Conservation (phyloP, 2,329 filamentous ascomycete genomes). For the Pseudogymnoascus destructans region DNA sequence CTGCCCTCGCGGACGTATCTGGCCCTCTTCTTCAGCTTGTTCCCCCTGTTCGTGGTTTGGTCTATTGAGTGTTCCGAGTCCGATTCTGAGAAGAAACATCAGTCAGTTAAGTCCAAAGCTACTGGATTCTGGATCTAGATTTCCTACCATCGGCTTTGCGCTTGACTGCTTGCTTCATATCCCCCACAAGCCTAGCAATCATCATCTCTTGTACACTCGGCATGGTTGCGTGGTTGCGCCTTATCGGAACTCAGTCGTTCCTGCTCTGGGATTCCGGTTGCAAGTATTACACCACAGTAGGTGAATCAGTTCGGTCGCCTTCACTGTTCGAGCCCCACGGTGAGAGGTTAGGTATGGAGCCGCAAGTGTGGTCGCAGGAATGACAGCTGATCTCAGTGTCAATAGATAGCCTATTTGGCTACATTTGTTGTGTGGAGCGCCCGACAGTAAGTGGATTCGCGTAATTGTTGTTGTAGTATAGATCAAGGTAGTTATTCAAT, state of each 20-base stretch:
- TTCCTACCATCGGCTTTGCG: constrained; percentile 46
- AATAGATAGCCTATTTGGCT: neutral
- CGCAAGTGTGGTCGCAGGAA: neutral
- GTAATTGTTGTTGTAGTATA: neutral
- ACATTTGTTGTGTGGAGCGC: neutral
- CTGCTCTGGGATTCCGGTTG: neutral
- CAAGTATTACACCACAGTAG: neutral
- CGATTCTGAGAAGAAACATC: constrained; percentile 41
- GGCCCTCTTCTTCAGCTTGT: constrained; percentile 66
- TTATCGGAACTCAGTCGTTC: neutral
- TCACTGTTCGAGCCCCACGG: neutral
- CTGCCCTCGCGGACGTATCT: constrained; percentile 59
- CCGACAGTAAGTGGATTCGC: neutral
- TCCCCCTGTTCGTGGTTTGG: constrained; percentile 58
- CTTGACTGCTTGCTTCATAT: constrained; percentile 56
- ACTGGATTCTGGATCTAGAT: constrained; percentile 11
- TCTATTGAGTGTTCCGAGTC: constrained; percentile 65
- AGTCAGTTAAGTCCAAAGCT: constrained; percentile 14
- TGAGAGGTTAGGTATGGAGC: neutral
- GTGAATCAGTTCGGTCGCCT: neutral
- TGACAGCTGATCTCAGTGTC: neutral
- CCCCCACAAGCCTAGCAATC: constrained; percentile 25
- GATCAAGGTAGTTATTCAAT: neutral
- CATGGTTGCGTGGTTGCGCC: constrained; percentile 2
- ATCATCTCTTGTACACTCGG: neutral